A percentile compares a stretch with the other conserved stretches of the same genome.
These are phyloP conservation scores for Neobulgaria alba DNA, from an alignment of 2,329 filamentous ascomycete genomes.

Conservation along the genomic window DNA sequence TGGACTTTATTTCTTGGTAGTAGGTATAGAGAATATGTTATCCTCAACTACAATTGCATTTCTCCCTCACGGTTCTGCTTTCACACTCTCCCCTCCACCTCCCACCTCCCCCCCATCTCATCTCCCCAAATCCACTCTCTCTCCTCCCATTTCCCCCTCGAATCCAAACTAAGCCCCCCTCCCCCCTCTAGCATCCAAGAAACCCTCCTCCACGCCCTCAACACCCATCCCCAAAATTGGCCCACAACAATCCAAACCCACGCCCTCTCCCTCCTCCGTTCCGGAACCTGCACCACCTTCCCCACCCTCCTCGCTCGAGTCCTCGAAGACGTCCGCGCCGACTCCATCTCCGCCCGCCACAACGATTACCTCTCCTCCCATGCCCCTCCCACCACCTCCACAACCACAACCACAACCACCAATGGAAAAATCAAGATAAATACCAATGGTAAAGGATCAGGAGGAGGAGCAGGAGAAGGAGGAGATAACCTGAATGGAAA, in stretches of 20 bases:
- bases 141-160: not conserved
- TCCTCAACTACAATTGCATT: no score
- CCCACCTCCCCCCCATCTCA: constrained; percentile 2
- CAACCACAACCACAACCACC: not conserved
- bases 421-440: not conserved
- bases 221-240: constrained; percentile 54
- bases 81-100: not conserved
- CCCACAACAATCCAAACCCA: constrained; percentile 51
- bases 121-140: not conserved
- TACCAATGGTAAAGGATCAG: constrained; percentile 15
- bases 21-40: no score
- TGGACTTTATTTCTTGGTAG: no score
- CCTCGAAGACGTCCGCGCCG: constrained; percentile 45
- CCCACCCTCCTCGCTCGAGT: constrained; percentile 52
- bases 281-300: constrained; percentile 50
- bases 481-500: constrained; percentile 6
- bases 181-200: constrained; percentile 50
- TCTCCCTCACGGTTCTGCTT: constrained; percentile 1
- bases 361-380: not conserved
- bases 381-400: not conserved
- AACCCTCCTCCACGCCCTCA: constrained; percentile 51
- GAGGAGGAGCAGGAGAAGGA: constrained; percentile 16
- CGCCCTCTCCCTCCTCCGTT: constrained; percentile 51
- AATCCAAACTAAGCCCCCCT: not conserved
- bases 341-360: constrained; percentile 12